Evolutionary conservation across 768 basidiomycete species (phyloP).

Genomic region (Rhizopogon vinicolor): DNA sequence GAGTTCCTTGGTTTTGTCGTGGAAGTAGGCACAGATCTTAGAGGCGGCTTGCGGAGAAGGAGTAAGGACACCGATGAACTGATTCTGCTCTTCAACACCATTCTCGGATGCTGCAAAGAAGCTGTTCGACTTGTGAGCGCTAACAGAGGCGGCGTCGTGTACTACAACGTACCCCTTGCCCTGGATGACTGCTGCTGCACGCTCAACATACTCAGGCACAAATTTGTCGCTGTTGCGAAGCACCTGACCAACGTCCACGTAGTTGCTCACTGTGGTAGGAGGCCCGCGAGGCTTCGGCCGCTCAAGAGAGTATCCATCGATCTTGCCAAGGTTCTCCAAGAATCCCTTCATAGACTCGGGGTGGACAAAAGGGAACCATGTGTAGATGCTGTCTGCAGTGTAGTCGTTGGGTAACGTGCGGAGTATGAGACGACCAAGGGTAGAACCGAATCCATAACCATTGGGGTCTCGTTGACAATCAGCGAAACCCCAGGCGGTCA

Average conservation of each 20-base stretch:
- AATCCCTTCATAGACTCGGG: conserved; percentile 62
- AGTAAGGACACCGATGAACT: conserved; percentile 47
- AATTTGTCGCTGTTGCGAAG: conserved; percentile 44
- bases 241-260: conserved; percentile 49
- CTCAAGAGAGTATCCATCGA: conserved; percentile 49
- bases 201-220: conserved; percentile 41
- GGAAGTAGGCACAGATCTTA: conserved; percentile 59
- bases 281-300: conserved; percentile 37
- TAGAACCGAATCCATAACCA: conserved; percentile 68
- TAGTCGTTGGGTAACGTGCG: conserved; percentile 71
- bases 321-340: conserved; percentile 50
- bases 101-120: conserved; percentile 61
- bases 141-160: not conserved
- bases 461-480: conserved; percentile 74
- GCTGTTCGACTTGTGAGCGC: conserved; percentile 29
- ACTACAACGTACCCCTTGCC: conserved; percentile 49
- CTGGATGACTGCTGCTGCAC: conserved; percentile 48
- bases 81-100: conserved; percentile 34
- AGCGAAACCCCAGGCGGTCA: conserved; percentile 81
- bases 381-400: conserved; percentile 65
- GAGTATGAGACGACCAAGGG: conserved; percentile 67
- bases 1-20: conserved; percentile 55
- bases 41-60: conserved; percentile 44
- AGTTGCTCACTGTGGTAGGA: conserved; percentile 34
- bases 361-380: conserved; percentile 88